Evolutionary conservation across 2,329 filamentous ascomycete genomes (phyloP), one percentile per base, ranked within the genome.

Genomic region (Parastagonospora avenae): DNA sequence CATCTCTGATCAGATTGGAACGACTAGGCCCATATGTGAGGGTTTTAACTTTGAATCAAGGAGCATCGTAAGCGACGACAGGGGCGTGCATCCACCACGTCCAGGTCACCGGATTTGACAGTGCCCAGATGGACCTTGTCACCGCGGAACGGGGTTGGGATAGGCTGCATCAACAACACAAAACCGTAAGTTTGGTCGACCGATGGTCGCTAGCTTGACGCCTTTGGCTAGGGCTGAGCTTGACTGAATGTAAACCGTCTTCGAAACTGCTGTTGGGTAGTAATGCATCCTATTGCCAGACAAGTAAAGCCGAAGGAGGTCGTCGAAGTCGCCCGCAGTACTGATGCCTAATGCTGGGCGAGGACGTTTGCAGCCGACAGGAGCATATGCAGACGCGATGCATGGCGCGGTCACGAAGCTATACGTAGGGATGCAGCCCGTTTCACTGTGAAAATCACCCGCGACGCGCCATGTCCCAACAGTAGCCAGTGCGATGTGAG

Each of bases 101-200:
- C 39, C 39, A 41, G 39, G 39, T 41, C 39, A 41, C 39, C 39
- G 39, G 39, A 41, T 41, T 31, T 27, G 14, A 15, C 28, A 41
- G 28, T 27, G 53, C 30, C 28, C 28, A 31, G 24, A 19, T 41
- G 28, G 39, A 31, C 15, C 30, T 27, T 41, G 28, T 27, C 39
- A 41, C 39, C 39, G 28, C 30, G 39, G 39, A 30, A 14, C 24
- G 28, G 39, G 39, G 39, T 41, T 41, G n/a, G 52, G 47, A 55
- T 50, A 59, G 57, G 50, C 44, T 35, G 52, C 54, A 45, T 50
- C 51, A 54, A 58, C 40, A 50, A 38, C 38, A 47, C 46, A 62
- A 63, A 63, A 55, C 54, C 53, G 62, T 59, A 59, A 24, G 19
- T 42, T 14, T 33, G 11, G 29, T 19, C 15, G 40, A 42, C 40